A percentile compares a stretch with the other conserved stretches of the same genome.
Conservation (phyloP, 805 yeast species). For the Teunomyces lycoperdinae region DNA sequence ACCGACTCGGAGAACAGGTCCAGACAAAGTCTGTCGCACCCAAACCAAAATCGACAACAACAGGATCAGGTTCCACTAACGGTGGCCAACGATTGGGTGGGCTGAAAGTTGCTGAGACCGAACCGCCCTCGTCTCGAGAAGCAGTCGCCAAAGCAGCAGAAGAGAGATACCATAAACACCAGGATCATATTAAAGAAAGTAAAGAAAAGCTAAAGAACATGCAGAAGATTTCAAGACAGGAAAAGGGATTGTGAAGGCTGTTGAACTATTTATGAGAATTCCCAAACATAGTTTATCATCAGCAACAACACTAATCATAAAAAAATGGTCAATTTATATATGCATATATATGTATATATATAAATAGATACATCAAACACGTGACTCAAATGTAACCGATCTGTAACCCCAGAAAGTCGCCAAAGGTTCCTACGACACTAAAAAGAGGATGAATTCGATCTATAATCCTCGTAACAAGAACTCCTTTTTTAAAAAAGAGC, state of each 20-base stretch:
- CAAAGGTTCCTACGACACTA: background rate
- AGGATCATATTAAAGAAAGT: constrained; percentile 25
- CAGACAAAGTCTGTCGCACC: background rate
- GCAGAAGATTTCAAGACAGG: constrained; percentile 27
- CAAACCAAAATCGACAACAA: background rate
- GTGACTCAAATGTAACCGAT: background rate
- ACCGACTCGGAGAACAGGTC: background rate
- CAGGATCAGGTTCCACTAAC: background rate
- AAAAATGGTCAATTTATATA: too few species aligned
- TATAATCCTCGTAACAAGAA: constrained; percentile 2
- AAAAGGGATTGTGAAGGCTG: constrained; percentile 25
- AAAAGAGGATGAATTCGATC: background rate
- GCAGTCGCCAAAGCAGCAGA: constrained; percentile 44
- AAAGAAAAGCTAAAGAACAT: constrained; percentile 28
- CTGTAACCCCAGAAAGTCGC: background rate
- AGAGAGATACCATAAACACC: constrained; percentile 26
- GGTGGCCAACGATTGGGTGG: background rate
- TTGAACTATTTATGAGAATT: too few species aligned
- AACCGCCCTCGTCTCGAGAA: constrained; percentile 11
- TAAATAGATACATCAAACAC: background rate
- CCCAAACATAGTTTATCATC: too few species aligned
- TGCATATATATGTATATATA: too few species aligned
- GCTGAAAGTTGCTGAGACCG: background rate
- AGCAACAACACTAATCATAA: too few species aligned
- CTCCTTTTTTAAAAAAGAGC: constrained; percentile 28